Percentiles rank a stretch among this genome's conserved stretches.
These are phyloP conservation scores for Lasiodiplodia theobromae DNA, from an alignment of 2,329 filamentous ascomycete species.

Conservation along the genomic window DNA sequence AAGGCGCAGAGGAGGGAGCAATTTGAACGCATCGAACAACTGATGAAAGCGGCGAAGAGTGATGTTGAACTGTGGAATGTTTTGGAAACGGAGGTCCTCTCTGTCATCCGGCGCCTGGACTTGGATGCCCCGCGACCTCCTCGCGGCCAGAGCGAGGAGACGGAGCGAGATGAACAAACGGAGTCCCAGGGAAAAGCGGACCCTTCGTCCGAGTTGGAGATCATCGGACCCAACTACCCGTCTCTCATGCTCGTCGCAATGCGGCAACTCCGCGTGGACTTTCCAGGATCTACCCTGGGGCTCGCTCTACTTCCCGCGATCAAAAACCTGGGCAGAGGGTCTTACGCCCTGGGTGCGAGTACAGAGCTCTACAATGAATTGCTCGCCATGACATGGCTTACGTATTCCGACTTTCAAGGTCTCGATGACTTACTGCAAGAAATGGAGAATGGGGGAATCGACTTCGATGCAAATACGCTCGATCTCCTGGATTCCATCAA, in stretches of 20 bases:
- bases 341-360: conserved; percentile 74
- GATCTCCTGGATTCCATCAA: conserved; percentile 47
- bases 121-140: conserved; percentile 46
- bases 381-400: conserved; percentile 66
- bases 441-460: conserved; percentile 70
- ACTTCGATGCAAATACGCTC: conserved; percentile 60
- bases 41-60: conserved; percentile 63
- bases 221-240: conserved; percentile 71
- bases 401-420: conserved; percentile 63
- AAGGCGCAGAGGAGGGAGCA: conserved; percentile 29
- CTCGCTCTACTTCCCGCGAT: conserved; percentile 71
- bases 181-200: neutral
- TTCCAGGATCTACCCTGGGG: conserved; percentile 66
- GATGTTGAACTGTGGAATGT: conserved; percentile 73
- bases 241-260: conserved; percentile 66
- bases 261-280: conserved; percentile 63
- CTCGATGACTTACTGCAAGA: conserved; percentile 67
- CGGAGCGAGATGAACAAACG: neutral
- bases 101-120: conserved; percentile 63
- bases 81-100: conserved; percentile 72
- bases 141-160: neutral
- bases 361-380: conserved; percentile 74
- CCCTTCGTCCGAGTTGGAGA: conserved; percentile 52
- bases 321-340: conserved; percentile 71
- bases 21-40: conserved; percentile 55